Percentiles rank a stretch among this genome's conserved stretches.
These are phyloP conservation scores for Aspergillus phoenicis DNA, from an alignment of 2,329 filamentous ascomycete species.

Conservation along the genomic window DNA sequence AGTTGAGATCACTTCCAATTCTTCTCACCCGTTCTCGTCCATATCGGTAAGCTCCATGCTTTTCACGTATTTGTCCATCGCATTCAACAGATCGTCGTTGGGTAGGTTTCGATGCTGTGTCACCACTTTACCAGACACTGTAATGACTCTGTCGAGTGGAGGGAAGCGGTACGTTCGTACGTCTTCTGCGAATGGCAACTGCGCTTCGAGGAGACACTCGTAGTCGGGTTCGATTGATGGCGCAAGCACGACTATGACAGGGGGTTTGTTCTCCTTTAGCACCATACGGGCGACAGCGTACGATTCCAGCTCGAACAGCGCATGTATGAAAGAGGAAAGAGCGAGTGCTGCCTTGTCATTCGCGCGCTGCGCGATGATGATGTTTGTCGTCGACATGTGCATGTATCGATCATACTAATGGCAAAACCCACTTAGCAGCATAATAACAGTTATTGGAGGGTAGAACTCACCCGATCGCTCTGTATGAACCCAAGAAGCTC, in stretches of 20 bases:
- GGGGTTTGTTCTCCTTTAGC: conserved; percentile 77
- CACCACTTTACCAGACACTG: conserved; percentile 77
- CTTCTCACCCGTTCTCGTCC: conserved; percentile 71
- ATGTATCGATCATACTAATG: conserved; percentile 77
- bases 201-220: conserved; percentile 86
- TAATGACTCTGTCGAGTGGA: conserved; percentile 82
- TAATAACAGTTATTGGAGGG: not conserved
- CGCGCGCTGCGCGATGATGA: conserved; percentile 74
- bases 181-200: conserved; percentile 91
- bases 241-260: conserved; percentile 74
- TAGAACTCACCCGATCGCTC: conserved; percentile 61
- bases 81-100: conserved; percentile 68
- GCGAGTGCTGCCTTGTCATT: conserved; percentile 84
- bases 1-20: not conserved
- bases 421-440: conserved; percentile 8
- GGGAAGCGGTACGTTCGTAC: conserved; percentile 89
- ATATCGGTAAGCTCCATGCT: conserved; percentile 79
- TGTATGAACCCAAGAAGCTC: conserved; percentile 86
- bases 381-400: conserved; percentile 76
- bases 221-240: conserved; percentile 77
- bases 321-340: conserved; percentile 85
- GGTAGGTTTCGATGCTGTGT: conserved; percentile 84
- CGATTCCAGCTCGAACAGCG: conserved; percentile 79
- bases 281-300: conserved; percentile 88
- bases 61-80: conserved; percentile 92